These are phyloP conservation scores for Myriangium duriaei DNA, from an alignment of 2,329 filamentous ascomycete genomes.

Conservation along the genomic window DNA sequence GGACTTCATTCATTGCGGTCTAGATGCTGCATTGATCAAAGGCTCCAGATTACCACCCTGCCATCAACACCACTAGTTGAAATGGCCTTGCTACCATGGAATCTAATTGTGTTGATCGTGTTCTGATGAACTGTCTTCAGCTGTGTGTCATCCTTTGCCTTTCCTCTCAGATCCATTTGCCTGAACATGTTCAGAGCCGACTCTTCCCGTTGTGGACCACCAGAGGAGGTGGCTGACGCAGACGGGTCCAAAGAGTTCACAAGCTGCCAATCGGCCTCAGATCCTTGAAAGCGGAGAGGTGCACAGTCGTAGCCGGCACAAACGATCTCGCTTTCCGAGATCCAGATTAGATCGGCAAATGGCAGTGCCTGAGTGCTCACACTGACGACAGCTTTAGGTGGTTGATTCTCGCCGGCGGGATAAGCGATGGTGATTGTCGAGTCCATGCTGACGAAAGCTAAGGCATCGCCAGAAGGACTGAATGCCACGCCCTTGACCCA, in stretches of 20 bases:
- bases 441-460: conserved; percentile 90
- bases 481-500: conserved; percentile 94
- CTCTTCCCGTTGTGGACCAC: conserved; percentile 58
- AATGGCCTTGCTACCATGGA: conserved; percentile 59
- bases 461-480: conserved; percentile 80
- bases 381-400: conserved; percentile 79
- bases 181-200: conserved; percentile 95
- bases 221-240: conserved; percentile 22
- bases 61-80: conserved; percentile 49
- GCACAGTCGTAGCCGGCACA: conserved; percentile 84
- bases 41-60: conserved; percentile 34
- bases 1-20: too few species aligned
- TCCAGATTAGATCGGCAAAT: conserved; percentile 90
- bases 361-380: conserved; percentile 82
- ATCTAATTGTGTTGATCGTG: conserved; percentile 74
- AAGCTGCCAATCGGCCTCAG: conserved; percentile 69
- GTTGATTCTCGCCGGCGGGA: conserved; percentile 78
- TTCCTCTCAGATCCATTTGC: conserved; percentile 97
- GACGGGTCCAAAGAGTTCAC: conserved; percentile 64
- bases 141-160: conserved; percentile 81
- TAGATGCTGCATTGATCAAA: too few species aligned
- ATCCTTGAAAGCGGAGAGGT: conserved; percentile 77
- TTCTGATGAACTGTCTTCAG: conserved; percentile 95
- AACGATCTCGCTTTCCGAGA: conserved; percentile 80
- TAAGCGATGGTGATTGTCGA: conserved; percentile 96